A percentile compares a stretch with the other conserved stretches of the same genome.
These are phyloP conservation scores for Beauveria medogensis DNA, from an alignment of 2,329 filamentous ascomycete species.

Conservation along the genomic window DNA sequence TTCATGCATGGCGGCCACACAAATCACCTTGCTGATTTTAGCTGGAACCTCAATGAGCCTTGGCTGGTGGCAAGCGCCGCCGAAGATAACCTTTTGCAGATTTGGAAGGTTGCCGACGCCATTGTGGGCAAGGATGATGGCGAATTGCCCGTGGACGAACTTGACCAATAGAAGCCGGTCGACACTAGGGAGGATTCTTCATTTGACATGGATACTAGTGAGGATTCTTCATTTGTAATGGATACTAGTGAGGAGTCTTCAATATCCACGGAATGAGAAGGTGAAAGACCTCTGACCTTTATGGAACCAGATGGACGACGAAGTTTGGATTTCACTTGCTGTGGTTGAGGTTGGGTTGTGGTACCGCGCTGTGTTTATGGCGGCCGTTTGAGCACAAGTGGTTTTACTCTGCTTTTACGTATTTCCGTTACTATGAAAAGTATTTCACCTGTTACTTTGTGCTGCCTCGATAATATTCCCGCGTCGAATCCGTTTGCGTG, in stretches of 20 bases:
- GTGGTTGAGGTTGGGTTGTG: background rate
- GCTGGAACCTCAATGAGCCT: slow-evolving; percentile 93
- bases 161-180: slow-evolving; percentile 49
- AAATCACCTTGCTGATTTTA: slow-evolving; percentile 92
- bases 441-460: background rate
- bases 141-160: slow-evolving; percentile 67
- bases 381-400: background rate
- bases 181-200: slow-evolving; percentile 13
- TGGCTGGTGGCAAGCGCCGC: slow-evolving; percentile 95
- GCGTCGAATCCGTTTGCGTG: background rate
- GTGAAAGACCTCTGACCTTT: slow-evolving; percentile 7
- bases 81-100: slow-evolving; percentile 93
- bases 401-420: background rate
- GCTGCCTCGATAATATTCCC: too few relatives aligned
- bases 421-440: background rate
- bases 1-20: slow-evolving; percentile 99
- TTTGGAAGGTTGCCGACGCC: slow-evolving; percentile 80
- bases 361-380: background rate
- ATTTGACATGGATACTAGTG: background rate
- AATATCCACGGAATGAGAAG: slow-evolving; percentile 24
- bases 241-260: slow-evolving; percentile 13
- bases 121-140: slow-evolving; percentile 72
- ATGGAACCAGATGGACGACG: background rate
- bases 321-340: background rate
- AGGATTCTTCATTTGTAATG: background rate